Percentiles rank a stretch among this genome's conserved stretches.
phyloP scores from a whole-genome alignment of 73 alveolate genomes.

The Effrenium voratum region DNA sequence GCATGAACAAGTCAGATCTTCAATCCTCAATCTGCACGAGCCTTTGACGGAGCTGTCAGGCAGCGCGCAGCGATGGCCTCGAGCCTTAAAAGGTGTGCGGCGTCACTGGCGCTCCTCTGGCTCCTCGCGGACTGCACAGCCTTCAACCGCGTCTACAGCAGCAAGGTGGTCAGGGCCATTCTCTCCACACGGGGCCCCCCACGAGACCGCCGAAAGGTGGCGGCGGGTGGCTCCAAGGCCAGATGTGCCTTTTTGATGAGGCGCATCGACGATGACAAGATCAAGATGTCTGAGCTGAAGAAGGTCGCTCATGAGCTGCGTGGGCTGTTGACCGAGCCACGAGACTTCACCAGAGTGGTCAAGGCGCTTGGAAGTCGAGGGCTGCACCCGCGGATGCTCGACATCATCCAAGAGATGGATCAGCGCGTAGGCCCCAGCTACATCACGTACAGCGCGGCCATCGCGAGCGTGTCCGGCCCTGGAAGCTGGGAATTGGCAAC shows the following conservation, averaged over 20 bases:
- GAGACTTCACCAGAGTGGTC: constrained; percentile 29
- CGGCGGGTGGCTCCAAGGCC: too few species aligned
- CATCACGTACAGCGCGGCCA: constrained; percentile 40
- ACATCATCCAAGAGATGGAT: background rate
- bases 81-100: too few species aligned
- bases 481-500: constrained; percentile 10
- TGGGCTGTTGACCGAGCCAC: constrained; percentile 23
- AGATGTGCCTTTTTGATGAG: constrained; percentile 20
- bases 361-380: background rate
- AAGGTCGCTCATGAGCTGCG: constrained; percentile 8
- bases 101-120: too few species aligned
- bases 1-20: too few species aligned
- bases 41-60: too few species aligned
- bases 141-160: too few species aligned
- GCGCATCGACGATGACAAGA: constrained; percentile 25
- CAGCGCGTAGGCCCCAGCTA: background rate
- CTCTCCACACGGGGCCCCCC: too few species aligned
- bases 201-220: too few species aligned
- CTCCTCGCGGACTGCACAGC: too few species aligned
- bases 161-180: too few species aligned
- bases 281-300: constrained; percentile 28
- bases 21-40: too few species aligned
- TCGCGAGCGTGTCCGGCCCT: background rate
- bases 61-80: too few species aligned
- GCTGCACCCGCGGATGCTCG: background rate